Evolutionary conservation across 108 stramenopile genomes (phyloP), one percentile per base, ranked within the genome.

Genomic region (Nitzschia putrida): DNA sequence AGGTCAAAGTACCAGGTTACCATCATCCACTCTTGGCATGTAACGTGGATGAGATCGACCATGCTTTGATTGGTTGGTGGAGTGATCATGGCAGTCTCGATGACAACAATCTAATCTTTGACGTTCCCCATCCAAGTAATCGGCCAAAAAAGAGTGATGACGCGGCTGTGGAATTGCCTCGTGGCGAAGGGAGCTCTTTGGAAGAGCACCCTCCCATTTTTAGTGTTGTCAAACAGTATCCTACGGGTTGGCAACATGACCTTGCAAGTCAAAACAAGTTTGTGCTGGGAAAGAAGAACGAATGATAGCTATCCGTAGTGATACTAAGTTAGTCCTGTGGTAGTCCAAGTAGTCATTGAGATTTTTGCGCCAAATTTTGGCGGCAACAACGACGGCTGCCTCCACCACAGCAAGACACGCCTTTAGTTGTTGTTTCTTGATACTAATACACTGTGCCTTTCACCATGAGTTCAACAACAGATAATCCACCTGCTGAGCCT

Each of bases 21-120:
- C 70, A 72, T 37, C 84, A 83, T 49, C 85, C 88, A 12, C 69
- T 87, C 26, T 67, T 86, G 24, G 82, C 80, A 18, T 84, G 83
- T 53, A 43, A 85, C 61, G 74, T 85, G 56, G 85, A 89, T 61
- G 66, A 63, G 29, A 72, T 89, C 38, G 74, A 86, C 43, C 67
- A 79, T 10, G 58, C 69, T n/a, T 66, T 83, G n/a, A 82, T 89
- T 53, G 83, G 29, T 4, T 34, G 29, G 47, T 16, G 47, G 14
- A 49, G n/a, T 3, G 47, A 49, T 49, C 1, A 49, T 4, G 18
- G n/a, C 14, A 4, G 80, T 37, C 86, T 83, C 83, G 66, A 53
- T 21, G 83, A 86, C 69, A 72, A 80, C 16, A 63, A 58, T 39
- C 65, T 81, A 41, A 55, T 50, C 34, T 84, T 80, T 59, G 85